A percentile compares a stretch with the other conserved stretches of the same genome.
These are phyloP conservation scores for Rhizophagus prolifer DNA, from an alignment of 192 early-diverging fungal genomes.

Conservation along the genomic window DNA sequence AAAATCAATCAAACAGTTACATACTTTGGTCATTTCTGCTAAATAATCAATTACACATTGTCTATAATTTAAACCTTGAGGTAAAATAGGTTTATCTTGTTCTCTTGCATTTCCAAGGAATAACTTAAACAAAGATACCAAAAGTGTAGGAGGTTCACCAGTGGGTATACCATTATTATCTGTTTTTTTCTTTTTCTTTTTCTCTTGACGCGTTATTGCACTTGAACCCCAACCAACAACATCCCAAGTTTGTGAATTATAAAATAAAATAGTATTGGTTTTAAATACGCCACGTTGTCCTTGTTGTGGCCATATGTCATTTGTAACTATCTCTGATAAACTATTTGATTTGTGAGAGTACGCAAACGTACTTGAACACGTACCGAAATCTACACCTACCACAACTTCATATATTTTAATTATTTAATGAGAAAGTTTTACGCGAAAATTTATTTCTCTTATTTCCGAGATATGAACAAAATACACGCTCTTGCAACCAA, in stretches of 20 bases:
- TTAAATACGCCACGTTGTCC: conserved; percentile 24
- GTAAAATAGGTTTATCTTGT: conserved; percentile 11
- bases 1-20: not conserved
- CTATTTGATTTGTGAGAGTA: conserved; percentile 1
- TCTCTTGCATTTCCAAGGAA: not conserved
- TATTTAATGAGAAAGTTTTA: too few species aligned
- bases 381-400: conserved; percentile 1
- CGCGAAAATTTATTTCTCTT: too few species aligned
- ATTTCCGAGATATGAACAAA: too few species aligned
- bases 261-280: conserved; percentile 11
- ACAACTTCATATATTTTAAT: not conserved
- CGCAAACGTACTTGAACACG: not conserved
- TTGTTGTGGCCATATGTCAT: conserved; percentile 16
- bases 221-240: not conserved
- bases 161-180: not conserved
- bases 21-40: conserved; percentile 20
- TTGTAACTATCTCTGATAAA: conserved; percentile 8
- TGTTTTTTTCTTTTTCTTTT: conserved; percentile 15
- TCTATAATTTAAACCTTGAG: conserved; percentile 1
- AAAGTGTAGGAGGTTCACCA: not conserved
- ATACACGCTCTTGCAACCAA: too few species aligned
- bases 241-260: conserved; percentile 5
- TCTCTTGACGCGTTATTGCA: not conserved
- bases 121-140: conserved; percentile 18
- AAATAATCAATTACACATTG: conserved; percentile 17